Base-by-base conservation (phyloP, 106 monocot genomes). In the Platanthera zijinensis region DNA sequence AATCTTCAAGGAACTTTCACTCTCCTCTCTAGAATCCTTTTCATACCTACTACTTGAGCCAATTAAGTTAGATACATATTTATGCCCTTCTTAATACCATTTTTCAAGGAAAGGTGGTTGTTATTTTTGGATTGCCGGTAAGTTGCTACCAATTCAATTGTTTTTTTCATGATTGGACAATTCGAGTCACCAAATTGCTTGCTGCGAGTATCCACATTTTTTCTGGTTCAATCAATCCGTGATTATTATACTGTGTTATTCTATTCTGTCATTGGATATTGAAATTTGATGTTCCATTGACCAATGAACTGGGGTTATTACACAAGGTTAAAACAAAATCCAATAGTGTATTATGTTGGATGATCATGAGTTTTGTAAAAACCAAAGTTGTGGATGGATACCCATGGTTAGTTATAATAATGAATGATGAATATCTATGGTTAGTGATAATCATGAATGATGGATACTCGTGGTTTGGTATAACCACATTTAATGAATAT, bases 91-190 rank as follows among this genome's bases (percentile, higher is more conserved):
- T 71, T 51, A 13, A 15, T 69, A 18, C 7, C 48, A 10, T 51
- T 47, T 76, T 89, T 61, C 95, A 95, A 90, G 93, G 87, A 12
- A 96, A 91, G 84, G 93, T 93, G 81, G 93, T 96, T 6, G 89
- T 97, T 85, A 84, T 97, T 77, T 97, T 97, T 32, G 93, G 96
- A 7, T 74, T 97, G 50, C 96, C 93, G 25, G 92, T 96, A 83
- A 83, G 90, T 83, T 77, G 57, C 1, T 45, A 14, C 10, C 13
- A 52, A n/a, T 11, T 10, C 49, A 10, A 25, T n/a, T 69, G 17
- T 30, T 75, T 52, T 52, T 46, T 46, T n/a, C 7, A 57, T 75
- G 53, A 17, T 12, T 50, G 3, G 52, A 11, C 22, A 30, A 1
- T 61, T 61, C 5, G 59, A 21, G 21, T 18, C 19, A 8, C 21